Percentiles rank a stretch among this genome's conserved stretches.
Conservation (phyloP, 257 asterid genomes). For the Nicotiana noctiflora region DNA sequence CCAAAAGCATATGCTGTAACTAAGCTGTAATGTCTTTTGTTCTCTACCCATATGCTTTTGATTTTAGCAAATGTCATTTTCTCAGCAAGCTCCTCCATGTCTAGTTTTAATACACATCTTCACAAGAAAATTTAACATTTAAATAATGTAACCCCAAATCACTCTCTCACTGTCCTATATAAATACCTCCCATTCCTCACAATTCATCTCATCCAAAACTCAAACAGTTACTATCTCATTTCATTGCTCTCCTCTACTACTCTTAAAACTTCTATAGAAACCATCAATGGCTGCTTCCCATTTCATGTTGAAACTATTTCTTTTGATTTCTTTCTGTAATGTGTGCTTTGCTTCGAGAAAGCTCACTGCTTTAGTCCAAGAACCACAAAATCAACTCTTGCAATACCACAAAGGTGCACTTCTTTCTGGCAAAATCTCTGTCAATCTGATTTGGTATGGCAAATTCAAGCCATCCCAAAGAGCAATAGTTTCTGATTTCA, state of each 20-base stretch:
- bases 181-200: no score
- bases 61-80: slow-evolving; percentile 12
- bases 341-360: slow-evolving; percentile 5
- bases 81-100: slow-evolving; percentile 7
- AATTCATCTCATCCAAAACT: no score
- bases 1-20: slow-evolving; percentile 8
- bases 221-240: no score
- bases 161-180: not conserved
- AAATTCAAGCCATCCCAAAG: slow-evolving; percentile 20
- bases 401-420: not conserved
- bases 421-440: slow-evolving; percentile 12
- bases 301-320: not conserved
- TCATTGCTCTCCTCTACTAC: no score
- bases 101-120: no score
- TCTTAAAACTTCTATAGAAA: no score
- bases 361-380: not conserved
- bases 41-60: not conserved
- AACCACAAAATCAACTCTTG: not conserved
- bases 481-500: slow-evolving; percentile 23
- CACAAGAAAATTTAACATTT: not conserved
- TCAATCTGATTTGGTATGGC: slow-evolving; percentile 23
- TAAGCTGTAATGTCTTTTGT: slow-evolving; percentile 22
- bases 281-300: no score
- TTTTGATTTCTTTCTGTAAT: not conserved
- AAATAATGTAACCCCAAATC: no score